A percentile compares a stretch with the other conserved stretches of the same genome.
These are phyloP conservation scores for Solidago caesia DNA, from an alignment of 129 eudicot species.

Conservation along the genomic window DNA sequence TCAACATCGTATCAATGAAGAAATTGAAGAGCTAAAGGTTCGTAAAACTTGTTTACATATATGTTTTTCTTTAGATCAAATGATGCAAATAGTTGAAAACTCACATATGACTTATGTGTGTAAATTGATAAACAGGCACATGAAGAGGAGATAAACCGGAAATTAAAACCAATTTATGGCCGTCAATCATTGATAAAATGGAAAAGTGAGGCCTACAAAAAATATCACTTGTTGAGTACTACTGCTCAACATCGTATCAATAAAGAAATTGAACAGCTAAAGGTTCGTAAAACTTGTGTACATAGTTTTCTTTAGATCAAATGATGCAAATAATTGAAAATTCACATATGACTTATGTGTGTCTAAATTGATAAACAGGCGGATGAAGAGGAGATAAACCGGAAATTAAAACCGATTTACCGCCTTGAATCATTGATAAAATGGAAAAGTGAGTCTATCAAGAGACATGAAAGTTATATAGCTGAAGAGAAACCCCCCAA, in stretches of 20 bases:
- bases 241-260: background rate
- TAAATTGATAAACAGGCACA: background rate
- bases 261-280: slow-evolving; percentile 5
- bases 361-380: slow-evolving; percentile 2
- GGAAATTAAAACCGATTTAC: background rate
- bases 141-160: background rate
- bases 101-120: background rate
- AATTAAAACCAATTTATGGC: background rate
- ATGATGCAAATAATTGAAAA: background rate
- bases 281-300: slow-evolving; percentile 10
- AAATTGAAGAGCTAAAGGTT: slow-evolving; percentile 20
- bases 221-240: slow-evolving; percentile 17
- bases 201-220: slow-evolving; percentile 10
- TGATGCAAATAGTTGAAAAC: background rate
- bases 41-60: background rate
- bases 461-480: background rate
- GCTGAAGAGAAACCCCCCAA: background rate
- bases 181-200: background rate
- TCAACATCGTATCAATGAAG: background rate
- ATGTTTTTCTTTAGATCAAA: background rate
- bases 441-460: background rate
- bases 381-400: background rate
- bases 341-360: background rate
- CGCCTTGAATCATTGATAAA: too few relatives aligned
- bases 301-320: background rate